Conservation (phyloP, 208 protist genomes). For the Trypanosoma lewisi region DNA sequence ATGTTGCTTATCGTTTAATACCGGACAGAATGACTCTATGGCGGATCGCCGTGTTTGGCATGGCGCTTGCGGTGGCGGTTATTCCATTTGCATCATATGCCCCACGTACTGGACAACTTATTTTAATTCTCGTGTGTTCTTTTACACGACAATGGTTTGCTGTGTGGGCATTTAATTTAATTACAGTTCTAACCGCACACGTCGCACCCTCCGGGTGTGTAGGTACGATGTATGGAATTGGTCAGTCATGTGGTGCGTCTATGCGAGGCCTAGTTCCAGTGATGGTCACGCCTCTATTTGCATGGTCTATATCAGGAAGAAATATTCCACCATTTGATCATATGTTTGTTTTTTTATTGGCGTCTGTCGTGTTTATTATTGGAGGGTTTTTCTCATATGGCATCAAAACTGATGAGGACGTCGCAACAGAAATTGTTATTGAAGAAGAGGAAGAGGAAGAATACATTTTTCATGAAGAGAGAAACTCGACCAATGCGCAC, state of each 20-base stretch:
- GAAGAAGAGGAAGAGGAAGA: no score
- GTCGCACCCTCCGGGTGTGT: constrained; percentile 53
- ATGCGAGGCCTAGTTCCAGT: constrained; percentile 64
- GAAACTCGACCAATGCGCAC: not conserved
- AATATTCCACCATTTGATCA: constrained; percentile 50
- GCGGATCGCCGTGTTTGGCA: constrained; percentile 31
- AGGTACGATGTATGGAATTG: constrained; percentile 74
- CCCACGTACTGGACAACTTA: constrained; percentile 2
- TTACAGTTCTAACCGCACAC: constrained; percentile 53
- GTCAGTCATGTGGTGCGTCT: constrained; percentile 62
- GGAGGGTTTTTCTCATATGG: constrained; percentile 16
- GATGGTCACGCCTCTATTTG: constrained; percentile 67
- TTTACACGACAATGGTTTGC: constrained; percentile 54
- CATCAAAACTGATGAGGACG: constrained; percentile 29
- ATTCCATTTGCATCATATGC: constrained; percentile 33
- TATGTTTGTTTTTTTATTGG: constrained; percentile 50
- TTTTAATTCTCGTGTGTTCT: constrained; percentile 37
- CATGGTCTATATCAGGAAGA: constrained; percentile 60
- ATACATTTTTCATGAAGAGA: not conserved
- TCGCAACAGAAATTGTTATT: not conserved
- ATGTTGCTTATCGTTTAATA: constrained; percentile 29
- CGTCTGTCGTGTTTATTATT: constrained; percentile 17
- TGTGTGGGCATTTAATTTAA: constrained; percentile 61
- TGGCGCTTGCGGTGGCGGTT: constrained; percentile 29
- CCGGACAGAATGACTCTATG: constrained; percentile 44